Percentiles rank a stretch among this genome's conserved stretches.
Conservation (phyloP, 192 early-diverging fungal genomes). For the Pilobolus umbonatus region DNA sequence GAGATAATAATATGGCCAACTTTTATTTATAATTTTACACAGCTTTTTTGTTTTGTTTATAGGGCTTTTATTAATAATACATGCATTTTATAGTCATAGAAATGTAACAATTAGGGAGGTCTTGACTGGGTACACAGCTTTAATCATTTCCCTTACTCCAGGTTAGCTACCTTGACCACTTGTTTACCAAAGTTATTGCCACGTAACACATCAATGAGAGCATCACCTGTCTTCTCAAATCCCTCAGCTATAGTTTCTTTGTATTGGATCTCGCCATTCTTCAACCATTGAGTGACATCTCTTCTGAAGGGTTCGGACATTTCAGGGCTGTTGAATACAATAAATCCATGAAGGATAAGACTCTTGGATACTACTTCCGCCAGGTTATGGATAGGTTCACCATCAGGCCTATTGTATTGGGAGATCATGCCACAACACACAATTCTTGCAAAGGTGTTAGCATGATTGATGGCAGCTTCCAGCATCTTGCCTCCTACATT, state of each 20-base stretch:
- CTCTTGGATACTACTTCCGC: conserved; percentile 49
- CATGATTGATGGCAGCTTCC: conserved; percentile 59
- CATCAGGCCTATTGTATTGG: conserved; percentile 53
- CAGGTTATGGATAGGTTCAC: conserved; percentile 54
- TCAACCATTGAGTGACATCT: conserved; percentile 51
- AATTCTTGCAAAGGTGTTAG: conserved; percentile 66
- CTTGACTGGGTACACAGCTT: too few relatives aligned
- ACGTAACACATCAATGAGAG: conserved; percentile 55
- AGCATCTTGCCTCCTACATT: conserved; percentile 80
- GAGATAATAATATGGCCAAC: too few relatives aligned
- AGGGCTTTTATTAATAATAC: too few relatives aligned
- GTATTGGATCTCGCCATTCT: conserved; percentile 60
- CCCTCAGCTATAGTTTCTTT: conserved; percentile 54
- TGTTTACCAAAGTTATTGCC: conserved; percentile 72
- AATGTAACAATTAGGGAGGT: too few relatives aligned
- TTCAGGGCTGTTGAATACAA: conserved; percentile 47
- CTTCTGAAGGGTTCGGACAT: conserved; percentile 48
- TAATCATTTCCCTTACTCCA: too few relatives aligned
- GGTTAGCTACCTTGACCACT: conserved; percentile 47
- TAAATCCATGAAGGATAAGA: conserved; percentile 64
- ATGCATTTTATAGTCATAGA: too few relatives aligned
- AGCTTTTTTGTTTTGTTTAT: too few relatives aligned
- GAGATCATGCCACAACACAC: conserved; percentile 74
- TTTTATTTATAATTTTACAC: too few relatives aligned
- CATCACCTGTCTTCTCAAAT: conserved; percentile 58